Percentiles rank a stretch among this genome's conserved stretches.
These are phyloP conservation scores for Hypoxylon sp. DNA, from an alignment of 2,329 filamentous ascomycete genomes.

Conservation along the genomic window DNA sequence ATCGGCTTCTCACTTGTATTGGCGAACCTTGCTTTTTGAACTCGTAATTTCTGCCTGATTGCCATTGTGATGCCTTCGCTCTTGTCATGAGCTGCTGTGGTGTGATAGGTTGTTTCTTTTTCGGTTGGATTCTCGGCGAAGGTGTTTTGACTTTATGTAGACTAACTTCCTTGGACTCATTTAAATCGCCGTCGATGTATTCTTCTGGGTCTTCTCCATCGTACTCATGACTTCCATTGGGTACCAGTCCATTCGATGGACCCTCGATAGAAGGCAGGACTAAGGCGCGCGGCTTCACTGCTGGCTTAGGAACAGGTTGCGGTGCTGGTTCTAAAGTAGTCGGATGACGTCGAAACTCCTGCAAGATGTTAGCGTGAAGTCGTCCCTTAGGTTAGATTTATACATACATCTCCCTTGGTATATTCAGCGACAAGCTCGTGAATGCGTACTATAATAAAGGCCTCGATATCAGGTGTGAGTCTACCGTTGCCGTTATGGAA, in stretches of 20 bases:
- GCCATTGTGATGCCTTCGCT: constrained; percentile 49
- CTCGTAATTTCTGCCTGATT: constrained; percentile 46
- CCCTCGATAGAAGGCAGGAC: constrained; percentile 48
- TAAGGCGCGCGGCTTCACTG: neutral
- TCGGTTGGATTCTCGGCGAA: constrained; percentile 19
- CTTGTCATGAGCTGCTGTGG: constrained; percentile 45
- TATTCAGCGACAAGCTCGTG: constrained; percentile 43
- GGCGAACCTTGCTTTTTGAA: constrained; percentile 34
- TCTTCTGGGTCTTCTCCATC: constrained; percentile 1
- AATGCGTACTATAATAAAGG: constrained; percentile 40
- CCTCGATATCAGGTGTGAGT: constrained; percentile 38
- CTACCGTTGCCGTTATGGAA: constrained; percentile 43
- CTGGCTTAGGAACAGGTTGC: neutral
- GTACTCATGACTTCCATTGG: neutral
- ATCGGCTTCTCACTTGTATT: constrained; percentile 29
- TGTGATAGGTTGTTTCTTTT: constrained; percentile 30
- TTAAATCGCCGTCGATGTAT: constrained; percentile 5
- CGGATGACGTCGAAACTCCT: constrained; percentile 44
- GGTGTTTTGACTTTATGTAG: constrained; percentile 11
- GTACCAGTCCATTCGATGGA: neutral
- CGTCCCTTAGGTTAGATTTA: no score
- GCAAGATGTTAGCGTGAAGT: constrained; percentile 10
- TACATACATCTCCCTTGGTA: constrained; percentile 41
- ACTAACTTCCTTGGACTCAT: constrained; percentile 2
- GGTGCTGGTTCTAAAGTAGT: constrained; percentile 1